Evolutionary conservation across 2,329 filamentous ascomycete species (phyloP), one percentile per base, ranked within the genome.

Genomic region (Periconia macrospinosa): DNA sequence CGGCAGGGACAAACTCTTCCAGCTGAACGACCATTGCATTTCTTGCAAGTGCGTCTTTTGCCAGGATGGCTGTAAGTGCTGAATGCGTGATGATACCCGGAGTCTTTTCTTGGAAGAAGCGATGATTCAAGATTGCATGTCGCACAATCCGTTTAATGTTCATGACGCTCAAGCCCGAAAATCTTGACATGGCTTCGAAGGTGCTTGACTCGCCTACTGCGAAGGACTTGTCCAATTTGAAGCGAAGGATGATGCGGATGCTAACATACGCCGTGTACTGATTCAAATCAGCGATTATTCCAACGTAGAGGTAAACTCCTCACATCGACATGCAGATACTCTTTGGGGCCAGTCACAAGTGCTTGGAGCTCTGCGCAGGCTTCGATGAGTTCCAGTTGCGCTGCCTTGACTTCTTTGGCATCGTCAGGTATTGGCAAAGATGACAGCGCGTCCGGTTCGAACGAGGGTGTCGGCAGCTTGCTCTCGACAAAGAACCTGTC

Each of bases 71-170:
- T 20, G 57, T 59, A 43, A 45, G 49, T 13, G 54, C 56, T 11
- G 56, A 61, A 45, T 62, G 58, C 7, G 49, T 43, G 30, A 62
- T 45, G 3, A 54, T 20, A 1, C 60, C 58, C 5, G 46, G 50
- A 3, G 19, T 48, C 18, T 45, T 47, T 42, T 62, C 60, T 45
- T 41, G 40, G 41, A 61, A 62, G 23, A 62, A 47, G 14, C 57
- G 49, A 47, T 56, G 45, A 18, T 59, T 56, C 7, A 60, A 45
- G 6, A 59, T 59, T 30, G 54, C 56, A 47, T 59, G 56, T 50
- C 55, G 20, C 2, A 60, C 48, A 35, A 55, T 27, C 3, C 57
- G 55, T 45, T 20, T 33, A 27, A 55, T 46, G 30, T 54, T 55
- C 41, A 49, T 49, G 3, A 53, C 52, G 17, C 35, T 53, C 7